These are phyloP conservation scores for Chondrostereum purpureum DNA, from an alignment of 1,284 basidiomycete species.

Conservation along the genomic window DNA sequence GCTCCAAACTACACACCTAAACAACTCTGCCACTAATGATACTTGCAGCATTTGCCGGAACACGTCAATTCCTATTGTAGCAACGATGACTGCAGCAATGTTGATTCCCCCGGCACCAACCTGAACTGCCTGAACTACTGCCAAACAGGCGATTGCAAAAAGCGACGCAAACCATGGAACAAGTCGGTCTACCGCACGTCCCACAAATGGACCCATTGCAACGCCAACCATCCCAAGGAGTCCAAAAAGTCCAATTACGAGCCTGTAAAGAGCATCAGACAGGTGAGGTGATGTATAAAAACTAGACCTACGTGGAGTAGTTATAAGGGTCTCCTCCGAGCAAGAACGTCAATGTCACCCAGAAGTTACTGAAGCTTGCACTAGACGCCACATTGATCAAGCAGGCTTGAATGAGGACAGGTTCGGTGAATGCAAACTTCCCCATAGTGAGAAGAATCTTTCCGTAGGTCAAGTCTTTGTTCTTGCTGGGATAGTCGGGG, in stretches of 20 bases:
- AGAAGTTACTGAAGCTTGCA: constrained; percentile 55
- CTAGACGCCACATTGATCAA: constrained; percentile 51
- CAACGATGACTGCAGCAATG: constrained; percentile 48
- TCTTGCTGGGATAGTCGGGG: constrained; percentile 70
- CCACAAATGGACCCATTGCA: constrained; percentile 51
- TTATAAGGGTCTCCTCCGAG: constrained; percentile 59
- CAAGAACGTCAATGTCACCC: constrained; percentile 71
- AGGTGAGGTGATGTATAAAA: not conserved
- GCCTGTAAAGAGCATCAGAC: constrained; percentile 24
- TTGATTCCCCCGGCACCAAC: constrained; percentile 52
- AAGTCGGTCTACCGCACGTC: constrained; percentile 53
- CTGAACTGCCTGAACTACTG: constrained; percentile 44
- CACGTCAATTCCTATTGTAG: constrained; percentile 31
- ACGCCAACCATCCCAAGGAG: constrained; percentile 68
- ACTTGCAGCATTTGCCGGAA: constrained; percentile 38
- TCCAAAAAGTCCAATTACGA: constrained; percentile 68
- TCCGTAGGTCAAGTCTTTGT: constrained; percentile 49
- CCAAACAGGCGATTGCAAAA: constrained; percentile 38
- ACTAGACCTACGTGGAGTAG: constrained; percentile 50
- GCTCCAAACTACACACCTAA: no score
- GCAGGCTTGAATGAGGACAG: constrained; percentile 57
- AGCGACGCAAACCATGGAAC: constrained; percentile 64
- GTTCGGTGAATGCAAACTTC: constrained; percentile 64
- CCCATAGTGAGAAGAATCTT: constrained; percentile 61
- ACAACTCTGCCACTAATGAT: constrained; percentile 14